Evolutionary conservation across 2,329 filamentous ascomycete genomes (phyloP).

Genomic region (Fusarium aywerte): DNA sequence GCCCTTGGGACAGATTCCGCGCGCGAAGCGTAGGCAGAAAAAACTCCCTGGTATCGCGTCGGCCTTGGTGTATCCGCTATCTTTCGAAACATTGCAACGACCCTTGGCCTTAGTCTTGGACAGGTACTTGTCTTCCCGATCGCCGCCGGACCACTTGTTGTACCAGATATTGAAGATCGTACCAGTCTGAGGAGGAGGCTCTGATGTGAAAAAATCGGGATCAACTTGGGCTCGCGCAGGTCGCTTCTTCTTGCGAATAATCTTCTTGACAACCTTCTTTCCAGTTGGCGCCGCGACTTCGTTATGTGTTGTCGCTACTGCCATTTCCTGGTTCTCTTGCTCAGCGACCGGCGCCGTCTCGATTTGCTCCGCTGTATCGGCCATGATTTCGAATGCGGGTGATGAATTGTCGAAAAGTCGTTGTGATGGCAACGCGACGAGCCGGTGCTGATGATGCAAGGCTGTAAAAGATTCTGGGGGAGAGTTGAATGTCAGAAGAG

Average conservation of each 20-base stretch:
- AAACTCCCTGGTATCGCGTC: conserved; percentile 82
- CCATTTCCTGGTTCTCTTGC: conserved; percentile 48
- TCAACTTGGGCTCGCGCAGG: conserved; percentile 94
- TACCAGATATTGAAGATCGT: conserved; percentile 98
- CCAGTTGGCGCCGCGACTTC: conserved; percentile 60
- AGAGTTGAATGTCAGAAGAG: conserved; percentile 19
- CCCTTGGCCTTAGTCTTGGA: conserved; percentile 84
- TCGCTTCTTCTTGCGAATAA: conserved; percentile 88
- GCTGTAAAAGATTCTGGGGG: conserved; percentile 44
- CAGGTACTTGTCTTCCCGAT: conserved; percentile 90
- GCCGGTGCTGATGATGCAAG: conserved; percentile 43
- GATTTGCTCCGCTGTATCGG: conserved; percentile 47
- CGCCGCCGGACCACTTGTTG: conserved; percentile 97
- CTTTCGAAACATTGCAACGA: conserved; percentile 86
- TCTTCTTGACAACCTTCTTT: conserved; percentile 81
- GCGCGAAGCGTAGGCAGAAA: conserved; percentile 92
- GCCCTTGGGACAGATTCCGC: conserved; percentile 85
- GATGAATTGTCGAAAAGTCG: conserved; percentile 16
- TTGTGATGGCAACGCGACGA: conserved; percentile 41
- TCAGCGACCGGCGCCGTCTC: conserved; percentile 42
- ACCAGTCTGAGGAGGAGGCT: conserved; percentile 90
- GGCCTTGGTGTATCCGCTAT: conserved; percentile 81
- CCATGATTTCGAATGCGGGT: conserved; percentile 43
- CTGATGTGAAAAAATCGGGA: conserved; percentile 80
- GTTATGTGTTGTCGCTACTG: conserved; percentile 53